phyloP scores from a whole-genome alignment of 257 asterid species.

The Haberlea rhodopensis region DNA sequence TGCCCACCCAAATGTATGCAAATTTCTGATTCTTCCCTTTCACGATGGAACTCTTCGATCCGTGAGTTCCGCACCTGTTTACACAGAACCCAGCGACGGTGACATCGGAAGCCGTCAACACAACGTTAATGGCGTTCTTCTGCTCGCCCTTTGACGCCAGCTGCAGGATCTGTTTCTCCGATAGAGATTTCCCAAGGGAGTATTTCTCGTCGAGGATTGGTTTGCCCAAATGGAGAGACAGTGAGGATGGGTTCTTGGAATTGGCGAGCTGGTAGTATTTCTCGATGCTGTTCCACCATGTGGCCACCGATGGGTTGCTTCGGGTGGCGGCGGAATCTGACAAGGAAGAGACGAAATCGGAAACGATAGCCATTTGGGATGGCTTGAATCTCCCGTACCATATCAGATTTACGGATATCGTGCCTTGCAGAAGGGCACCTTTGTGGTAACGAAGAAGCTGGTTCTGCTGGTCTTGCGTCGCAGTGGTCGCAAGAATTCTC shows the following conservation, averaged over 20 bases:
- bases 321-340: slow-evolving; percentile 24
- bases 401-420: slow-evolving; percentile 37
- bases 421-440: slow-evolving; percentile 43
- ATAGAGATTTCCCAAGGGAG: slow-evolving; percentile 39
- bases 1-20: slow-evolving; percentile 46
- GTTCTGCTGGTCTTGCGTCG: too few species aligned
- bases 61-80: slow-evolving; percentile 39
- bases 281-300: slow-evolving; percentile 50
- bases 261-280: slow-evolving; percentile 44
- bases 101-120: slow-evolving; percentile 36
- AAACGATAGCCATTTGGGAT: slow-evolving; percentile 39
- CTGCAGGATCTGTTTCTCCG: slow-evolving; percentile 30
- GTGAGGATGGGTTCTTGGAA: slow-evolving; percentile 33
- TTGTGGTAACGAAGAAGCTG: slow-evolving; percentile 37
- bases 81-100: slow-evolving; percentile 37
- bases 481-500: too few species aligned
- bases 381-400: slow-evolving; percentile 55
- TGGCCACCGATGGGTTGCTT: slow-evolving; percentile 40
- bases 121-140: slow-evolving; percentile 34
- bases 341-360: slow-evolving; percentile 44
- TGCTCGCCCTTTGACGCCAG: slow-evolving; percentile 38
- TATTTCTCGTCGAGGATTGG: slow-evolving; percentile 32
- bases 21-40: slow-evolving; percentile 31
- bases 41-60: slow-evolving; percentile 26
- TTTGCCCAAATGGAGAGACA: slow-evolving; percentile 32